These are phyloP conservation scores for Phytopythium cucurbitacearum DNA, from an alignment of 352 stramenopile genomes.

Conservation along the genomic window DNA sequence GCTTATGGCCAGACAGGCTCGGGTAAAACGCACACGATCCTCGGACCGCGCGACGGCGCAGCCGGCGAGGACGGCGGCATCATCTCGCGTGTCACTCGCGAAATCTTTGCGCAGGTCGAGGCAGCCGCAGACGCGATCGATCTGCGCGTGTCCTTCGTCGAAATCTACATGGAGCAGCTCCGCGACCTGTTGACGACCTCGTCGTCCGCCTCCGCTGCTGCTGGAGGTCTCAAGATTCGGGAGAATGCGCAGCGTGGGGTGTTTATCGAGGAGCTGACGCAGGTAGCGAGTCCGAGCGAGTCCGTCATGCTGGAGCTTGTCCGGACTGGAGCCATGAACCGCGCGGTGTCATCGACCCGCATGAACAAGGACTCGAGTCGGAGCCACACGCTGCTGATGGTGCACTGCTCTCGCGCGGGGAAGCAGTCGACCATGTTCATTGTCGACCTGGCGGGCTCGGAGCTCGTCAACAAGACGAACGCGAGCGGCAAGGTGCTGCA, in stretches of 20 bases:
- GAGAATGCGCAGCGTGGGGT: constrained; percentile 64
- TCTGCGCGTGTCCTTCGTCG: constrained; percentile 68
- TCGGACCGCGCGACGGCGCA: constrained; percentile 59
- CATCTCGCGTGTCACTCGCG: constrained; percentile 54
- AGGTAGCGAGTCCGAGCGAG: constrained; percentile 31
- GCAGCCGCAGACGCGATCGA: constrained; percentile 29
- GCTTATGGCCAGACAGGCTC: constrained; percentile 94
- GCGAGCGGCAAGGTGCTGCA: constrained; percentile 65
- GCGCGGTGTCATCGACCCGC: constrained; percentile 64
- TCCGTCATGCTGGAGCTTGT: constrained; percentile 60
- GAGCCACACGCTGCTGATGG: constrained; percentile 90
- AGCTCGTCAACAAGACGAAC: constrained; percentile 70
- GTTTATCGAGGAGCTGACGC: constrained; percentile 73
- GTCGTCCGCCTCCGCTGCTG: constrained; percentile 5
- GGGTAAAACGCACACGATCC: constrained; percentile 91
- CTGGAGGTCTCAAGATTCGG: constrained; percentile 62
- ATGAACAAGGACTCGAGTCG: constrained; percentile 91
- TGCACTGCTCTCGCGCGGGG: not conserved
- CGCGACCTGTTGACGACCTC: constrained; percentile 51
- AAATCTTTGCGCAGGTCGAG: constrained; percentile 39
- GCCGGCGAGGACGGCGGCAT: constrained; percentile 57
- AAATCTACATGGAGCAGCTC: constrained; percentile 90
- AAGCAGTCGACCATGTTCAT: constrained; percentile 38
- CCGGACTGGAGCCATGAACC: constrained; percentile 53
- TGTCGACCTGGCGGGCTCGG: constrained; percentile 61